Percentiles rank a stretch among this genome's conserved stretches.
Evolutionary conservation across 768 basidiomycete genomes (phyloP).

Genomic region (Boletus sp.): DNA sequence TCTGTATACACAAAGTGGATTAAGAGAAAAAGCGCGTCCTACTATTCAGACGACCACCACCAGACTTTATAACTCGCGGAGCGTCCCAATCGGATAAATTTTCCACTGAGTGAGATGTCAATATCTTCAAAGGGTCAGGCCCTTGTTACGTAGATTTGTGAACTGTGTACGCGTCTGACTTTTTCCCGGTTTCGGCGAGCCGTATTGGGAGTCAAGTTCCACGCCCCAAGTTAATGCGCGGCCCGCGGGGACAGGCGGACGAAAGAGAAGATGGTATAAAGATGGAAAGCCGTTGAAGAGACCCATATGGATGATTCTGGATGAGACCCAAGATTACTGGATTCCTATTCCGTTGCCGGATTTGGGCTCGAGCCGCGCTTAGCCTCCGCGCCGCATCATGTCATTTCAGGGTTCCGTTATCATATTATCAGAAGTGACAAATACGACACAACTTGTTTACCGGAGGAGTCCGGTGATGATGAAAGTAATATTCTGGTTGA

Average conservation of each 20-base stretch:
- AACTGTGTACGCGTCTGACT: conserved; percentile 8
- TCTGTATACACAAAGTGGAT: conserved; percentile 25
- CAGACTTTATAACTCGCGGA: conserved; percentile 23
- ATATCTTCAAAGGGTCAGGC: conserved; percentile 22
- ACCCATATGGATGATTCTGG: conserved; percentile 9
- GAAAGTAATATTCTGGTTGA: background rate
- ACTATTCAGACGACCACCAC: background rate
- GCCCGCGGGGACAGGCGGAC: conserved; percentile 26
- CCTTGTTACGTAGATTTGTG: conserved; percentile 23
- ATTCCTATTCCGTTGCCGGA: conserved; percentile 4
- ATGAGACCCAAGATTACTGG: background rate
- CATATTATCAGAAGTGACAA: conserved; percentile 3
- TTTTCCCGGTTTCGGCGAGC: conserved; percentile 11
- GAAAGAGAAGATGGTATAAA: conserved; percentile 9
- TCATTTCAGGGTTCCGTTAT: conserved; percentile 16
- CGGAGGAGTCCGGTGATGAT: background rate
- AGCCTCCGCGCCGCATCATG: conserved; percentile 5
- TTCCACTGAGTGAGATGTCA: conserved; percentile 7
- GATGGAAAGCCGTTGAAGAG: conserved; percentile 6
- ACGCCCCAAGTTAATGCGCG: conserved; percentile 1
- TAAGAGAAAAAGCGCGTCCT: conserved; percentile 6
- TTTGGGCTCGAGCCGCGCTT: conserved; percentile 3
- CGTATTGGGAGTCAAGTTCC: conserved; percentile 2
- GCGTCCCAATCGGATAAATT: conserved; percentile 13
- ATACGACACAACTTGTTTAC: background rate